phyloP scores from a whole-genome alignment of 2,329 filamentous ascomycete species.

The Delphinella strobiligena region DNA sequence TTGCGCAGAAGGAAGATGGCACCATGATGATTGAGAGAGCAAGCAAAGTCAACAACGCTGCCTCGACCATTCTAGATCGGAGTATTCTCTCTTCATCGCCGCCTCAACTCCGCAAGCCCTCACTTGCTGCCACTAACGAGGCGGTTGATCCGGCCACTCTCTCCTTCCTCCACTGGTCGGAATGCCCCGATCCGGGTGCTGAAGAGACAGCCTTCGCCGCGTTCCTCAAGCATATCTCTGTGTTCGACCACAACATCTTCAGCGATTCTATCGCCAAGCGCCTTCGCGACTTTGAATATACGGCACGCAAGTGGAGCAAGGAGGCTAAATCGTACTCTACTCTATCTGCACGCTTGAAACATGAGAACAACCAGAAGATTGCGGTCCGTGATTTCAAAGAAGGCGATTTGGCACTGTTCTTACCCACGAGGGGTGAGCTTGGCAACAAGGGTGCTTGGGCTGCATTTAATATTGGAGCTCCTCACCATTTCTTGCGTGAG shows the following conservation, averaged over 20 bases:
- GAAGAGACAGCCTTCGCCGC: conserved; percentile 64
- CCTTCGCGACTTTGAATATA: conserved; percentile 84
- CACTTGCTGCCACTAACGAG: conserved; percentile 26
- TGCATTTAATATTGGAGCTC: conserved; percentile 94
- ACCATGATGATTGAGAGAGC: conserved; percentile 64
- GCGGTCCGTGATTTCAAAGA: conserved; percentile 94
- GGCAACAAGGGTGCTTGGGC: conserved; percentile 82
- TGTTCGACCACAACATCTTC: conserved; percentile 75
- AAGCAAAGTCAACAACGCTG: conserved; percentile 40
- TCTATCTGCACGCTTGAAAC: conserved; percentile 66
- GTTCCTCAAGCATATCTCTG: conserved; percentile 61
- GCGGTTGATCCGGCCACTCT: conserved; percentile 39
- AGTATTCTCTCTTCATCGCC: conserved; percentile 45
- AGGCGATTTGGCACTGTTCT: conserved; percentile 83
- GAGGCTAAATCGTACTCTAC: conserved; percentile 77
- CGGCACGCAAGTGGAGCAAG: conserved; percentile 84
- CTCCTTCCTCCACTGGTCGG: conserved; percentile 71
- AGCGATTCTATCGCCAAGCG: conserved; percentile 77
- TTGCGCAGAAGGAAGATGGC: conserved; percentile 56
- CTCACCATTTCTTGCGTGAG: conserved; percentile 92
- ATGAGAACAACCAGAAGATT: conserved; percentile 89
- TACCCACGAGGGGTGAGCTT: conserved; percentile 79
- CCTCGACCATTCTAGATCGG: conserved; percentile 34
- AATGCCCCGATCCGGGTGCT: conserved; percentile 49
- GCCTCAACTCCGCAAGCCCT: conserved; percentile 43